Evolutionary conservation across 1,284 basidiomycete species (phyloP).

Genomic region (Bjerkandera adusta): DNA sequence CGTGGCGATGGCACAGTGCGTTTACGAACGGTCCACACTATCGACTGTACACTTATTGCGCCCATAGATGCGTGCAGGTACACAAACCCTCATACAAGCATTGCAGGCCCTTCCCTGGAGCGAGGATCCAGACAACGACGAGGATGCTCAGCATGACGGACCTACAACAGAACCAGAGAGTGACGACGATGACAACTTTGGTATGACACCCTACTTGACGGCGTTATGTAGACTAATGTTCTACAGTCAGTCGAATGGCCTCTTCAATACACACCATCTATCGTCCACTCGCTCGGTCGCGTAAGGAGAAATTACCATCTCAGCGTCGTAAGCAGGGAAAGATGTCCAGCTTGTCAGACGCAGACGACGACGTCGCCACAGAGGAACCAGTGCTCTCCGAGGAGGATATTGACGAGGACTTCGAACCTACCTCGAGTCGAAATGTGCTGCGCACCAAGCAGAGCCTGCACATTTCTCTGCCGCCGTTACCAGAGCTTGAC

Average conservation of each 20-base stretch:
- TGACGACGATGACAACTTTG: slow-evolving; percentile 54
- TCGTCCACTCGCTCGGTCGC: slow-evolving; percentile 71
- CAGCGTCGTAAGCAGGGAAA: slow-evolving; percentile 13
- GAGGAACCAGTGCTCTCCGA: slow-evolving; percentile 35
- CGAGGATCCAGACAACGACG: slow-evolving; percentile 64
- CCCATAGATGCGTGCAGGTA: slow-evolving; percentile 70
- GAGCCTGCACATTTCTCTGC: slow-evolving; percentile 6
- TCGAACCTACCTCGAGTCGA: slow-evolving; percentile 34
- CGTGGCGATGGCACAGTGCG: slow-evolving; percentile 67
- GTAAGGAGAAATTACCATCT: slow-evolving; percentile 36
- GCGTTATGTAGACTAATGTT: too few relatives aligned
- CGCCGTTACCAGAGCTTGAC: slow-evolving; percentile 16
- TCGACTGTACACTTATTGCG: too few relatives aligned
- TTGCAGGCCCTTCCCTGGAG: slow-evolving; percentile 79
- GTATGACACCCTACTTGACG: slow-evolving; percentile 21
- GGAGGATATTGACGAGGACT: slow-evolving; percentile 62
- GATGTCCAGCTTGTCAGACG: slow-evolving; percentile 25
- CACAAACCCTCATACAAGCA: slow-evolving; percentile 82
- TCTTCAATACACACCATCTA: slow-evolving; percentile 87
- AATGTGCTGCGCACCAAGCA: neutral
- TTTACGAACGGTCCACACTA: too few relatives aligned
- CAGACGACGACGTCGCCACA: slow-evolving; percentile 26
- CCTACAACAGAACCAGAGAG: slow-evolving; percentile 51
- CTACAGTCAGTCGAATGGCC: slow-evolving; percentile 45
- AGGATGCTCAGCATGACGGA: slow-evolving; percentile 49